Base-by-base conservation (phyloP, 2,329 filamentous ascomycete genomes). In the Fusarium agapanthi region DNA sequence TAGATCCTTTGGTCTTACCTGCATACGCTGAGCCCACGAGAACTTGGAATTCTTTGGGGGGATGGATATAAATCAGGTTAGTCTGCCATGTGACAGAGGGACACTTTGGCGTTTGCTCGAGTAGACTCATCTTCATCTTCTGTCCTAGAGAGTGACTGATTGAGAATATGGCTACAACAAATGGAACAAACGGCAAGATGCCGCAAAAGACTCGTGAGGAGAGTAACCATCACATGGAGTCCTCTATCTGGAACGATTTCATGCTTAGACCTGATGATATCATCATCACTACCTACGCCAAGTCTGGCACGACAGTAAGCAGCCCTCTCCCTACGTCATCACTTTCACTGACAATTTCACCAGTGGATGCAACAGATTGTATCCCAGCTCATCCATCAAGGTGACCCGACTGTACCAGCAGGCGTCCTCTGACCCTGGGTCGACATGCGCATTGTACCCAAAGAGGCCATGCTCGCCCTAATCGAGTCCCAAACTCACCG, bases 341-440 rank as follows among this genome's bases (percentile, higher is more conserved):
- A 34, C 15, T 34, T 34, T 0, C 14, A 34, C 32, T 34, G 1
- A 34, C 32, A 16, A 8, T 8, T 16, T 1, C 7, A 20, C 5
- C 2, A 68, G 65, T 68, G 64, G 65, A n/a, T 50, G 20, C 65
- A 68, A 20, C 65, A 68, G 16, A 68, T 68, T 4, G 64, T 68
- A 0, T 68, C 64, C 0, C 65, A 68, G 6, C 56, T 68, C 3
- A 26, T 68, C 1, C 64, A 68, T 12, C 7, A 68, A 28, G 65
- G 65, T 3, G 64, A 68, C 3, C 64, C 56, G 2, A 51, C 43
- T 1, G 22, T 51, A 3, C 28, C 65, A 6, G 56, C 56, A 7
- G 64, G 65, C 3, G 5, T 18, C 3, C 22, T 68, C 3, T 68
- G 64, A 1, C 65, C 65, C 0, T 68, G 65, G 65, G 65, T 68